Evolutionary conservation across 1,139 yeast species (phyloP).

Genomic region (Cylindricascospora bacillispora): DNA sequence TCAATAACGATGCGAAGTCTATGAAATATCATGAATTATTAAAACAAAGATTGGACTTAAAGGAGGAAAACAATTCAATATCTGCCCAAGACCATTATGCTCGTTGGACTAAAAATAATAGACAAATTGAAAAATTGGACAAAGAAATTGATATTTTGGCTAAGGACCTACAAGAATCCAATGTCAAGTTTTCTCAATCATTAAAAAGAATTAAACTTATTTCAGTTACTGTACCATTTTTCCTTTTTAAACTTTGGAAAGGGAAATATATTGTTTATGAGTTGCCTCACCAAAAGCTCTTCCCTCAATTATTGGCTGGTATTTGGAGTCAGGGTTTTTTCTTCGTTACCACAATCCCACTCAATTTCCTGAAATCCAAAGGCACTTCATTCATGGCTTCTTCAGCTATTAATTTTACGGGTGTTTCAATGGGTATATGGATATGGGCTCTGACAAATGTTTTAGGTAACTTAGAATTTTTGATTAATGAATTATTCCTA

Average conservation of each 20-base stretch:
- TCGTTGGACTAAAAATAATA: conserved; percentile 84
- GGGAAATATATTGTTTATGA: conserved; percentile 23
- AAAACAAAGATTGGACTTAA: conserved; percentile 35
- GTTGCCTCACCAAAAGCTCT: conserved; percentile 17
- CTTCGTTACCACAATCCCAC: conserved; percentile 19
- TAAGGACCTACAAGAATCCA: conserved; percentile 41
- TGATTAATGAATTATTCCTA: too few species aligned
- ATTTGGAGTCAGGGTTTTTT: conserved; percentile 23
- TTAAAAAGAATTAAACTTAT: conserved; percentile 31
- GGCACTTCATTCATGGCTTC: too few species aligned
- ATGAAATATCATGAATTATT: conserved; percentile 28
- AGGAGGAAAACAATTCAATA: conserved; percentile 44
- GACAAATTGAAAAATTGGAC: conserved; percentile 50
- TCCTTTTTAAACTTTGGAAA: conserved; percentile 21
- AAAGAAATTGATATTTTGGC: conserved; percentile 37
- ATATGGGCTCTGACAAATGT: conserved; percentile 23
- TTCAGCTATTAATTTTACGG: conserved; percentile 2
- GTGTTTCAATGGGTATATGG: conserved; percentile 24
- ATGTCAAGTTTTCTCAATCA: conserved; percentile 40
- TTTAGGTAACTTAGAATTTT: conserved; percentile 16
- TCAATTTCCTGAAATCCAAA: conserved; percentile 7
- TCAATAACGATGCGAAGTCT: too few species aligned
- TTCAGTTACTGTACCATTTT: conserved; percentile 21
- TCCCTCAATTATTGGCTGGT: conserved; percentile 21
- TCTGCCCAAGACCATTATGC: conserved; percentile 93